Conservation (phyloP, 2,329 filamentous ascomycete species). For the Botrytis squamosa region DNA sequence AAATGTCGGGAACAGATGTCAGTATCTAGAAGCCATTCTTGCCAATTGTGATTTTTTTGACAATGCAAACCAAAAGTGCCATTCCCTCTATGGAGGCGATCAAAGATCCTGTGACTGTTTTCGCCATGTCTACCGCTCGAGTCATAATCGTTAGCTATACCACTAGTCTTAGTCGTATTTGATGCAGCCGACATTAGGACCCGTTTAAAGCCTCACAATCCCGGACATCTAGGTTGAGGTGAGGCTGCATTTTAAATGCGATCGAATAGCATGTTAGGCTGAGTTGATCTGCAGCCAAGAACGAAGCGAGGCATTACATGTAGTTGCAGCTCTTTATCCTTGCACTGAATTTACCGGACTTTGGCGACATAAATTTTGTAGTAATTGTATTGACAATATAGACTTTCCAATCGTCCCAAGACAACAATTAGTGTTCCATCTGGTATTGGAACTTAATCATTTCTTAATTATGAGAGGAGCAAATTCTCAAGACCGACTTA, state of each 20-base stretch:
- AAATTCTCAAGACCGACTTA: background rate
- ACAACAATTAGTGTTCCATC: background rate
- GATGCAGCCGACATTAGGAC: background rate
- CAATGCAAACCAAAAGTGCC: background rate
- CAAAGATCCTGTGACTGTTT: background rate
- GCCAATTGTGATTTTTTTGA: background rate
- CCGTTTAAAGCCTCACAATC: background rate
- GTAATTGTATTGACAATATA: background rate
- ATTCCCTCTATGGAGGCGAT: background rate
- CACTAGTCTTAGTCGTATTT: background rate
- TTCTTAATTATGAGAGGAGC: too few relatives aligned
- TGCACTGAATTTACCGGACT: too few relatives aligned
- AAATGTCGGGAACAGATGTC: background rate
- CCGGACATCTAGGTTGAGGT: background rate
- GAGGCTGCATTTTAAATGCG: background rate
- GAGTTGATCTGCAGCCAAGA: constrained; percentile 7
- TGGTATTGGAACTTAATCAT: background rate
- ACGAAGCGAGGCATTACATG: background rate
- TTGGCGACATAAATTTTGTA: background rate
- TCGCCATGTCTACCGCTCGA: background rate
- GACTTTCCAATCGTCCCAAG: background rate
- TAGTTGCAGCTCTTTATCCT: background rate
- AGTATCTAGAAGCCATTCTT: background rate
- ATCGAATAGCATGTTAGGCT: background rate
- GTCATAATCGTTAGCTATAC: background rate